These are phyloP conservation scores for Umbelopsis sp. DNA, from an alignment of 192 early-diverging fungal genomes.

Conservation along the genomic window DNA sequence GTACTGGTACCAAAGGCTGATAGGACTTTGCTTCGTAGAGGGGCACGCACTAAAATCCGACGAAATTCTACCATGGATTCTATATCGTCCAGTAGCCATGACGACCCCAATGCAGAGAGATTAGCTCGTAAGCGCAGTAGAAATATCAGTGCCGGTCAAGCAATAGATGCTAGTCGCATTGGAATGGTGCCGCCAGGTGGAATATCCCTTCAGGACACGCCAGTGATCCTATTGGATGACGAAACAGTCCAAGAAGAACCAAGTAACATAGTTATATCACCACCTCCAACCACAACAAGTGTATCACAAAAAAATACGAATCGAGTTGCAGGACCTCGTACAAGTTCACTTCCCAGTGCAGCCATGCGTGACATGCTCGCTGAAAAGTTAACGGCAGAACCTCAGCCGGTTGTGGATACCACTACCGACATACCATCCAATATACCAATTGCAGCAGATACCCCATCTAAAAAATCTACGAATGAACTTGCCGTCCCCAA, in stretches of 20 bases:
- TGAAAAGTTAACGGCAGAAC: constrained; percentile 1
- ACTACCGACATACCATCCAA: constrained; percentile 5
- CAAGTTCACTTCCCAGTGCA: constrained; percentile 22
- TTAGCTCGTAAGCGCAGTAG: background rate
- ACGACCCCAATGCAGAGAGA: background rate
- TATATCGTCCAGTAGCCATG: background rate
- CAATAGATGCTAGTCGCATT: background rate
- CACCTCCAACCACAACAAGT: background rate
- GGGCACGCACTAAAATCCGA: constrained; percentile 55
- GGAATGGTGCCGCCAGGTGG: constrained; percentile 19
- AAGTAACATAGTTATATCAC: background rate
- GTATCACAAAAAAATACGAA: background rate
- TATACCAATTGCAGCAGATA: constrained; percentile 20
- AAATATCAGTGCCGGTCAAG: background rate
- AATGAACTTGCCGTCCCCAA: background rate
- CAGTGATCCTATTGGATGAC: constrained; percentile 1
- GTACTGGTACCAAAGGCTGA: constrained; percentile 44
- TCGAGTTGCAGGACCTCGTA: constrained; percentile 15
- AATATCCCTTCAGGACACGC: constrained; percentile 11
- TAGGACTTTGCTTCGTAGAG: constrained; percentile 42
- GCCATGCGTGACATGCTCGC: background rate
- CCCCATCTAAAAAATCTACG: background rate
- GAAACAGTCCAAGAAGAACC: background rate
- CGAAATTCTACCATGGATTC: constrained; percentile 44
- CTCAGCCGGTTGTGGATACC: background rate